Evolutionary conservation across 2,329 filamentous ascomycete species (phyloP), one percentile per base, ranked within the genome.

Genomic region (Cordyceps javanica): DNA sequence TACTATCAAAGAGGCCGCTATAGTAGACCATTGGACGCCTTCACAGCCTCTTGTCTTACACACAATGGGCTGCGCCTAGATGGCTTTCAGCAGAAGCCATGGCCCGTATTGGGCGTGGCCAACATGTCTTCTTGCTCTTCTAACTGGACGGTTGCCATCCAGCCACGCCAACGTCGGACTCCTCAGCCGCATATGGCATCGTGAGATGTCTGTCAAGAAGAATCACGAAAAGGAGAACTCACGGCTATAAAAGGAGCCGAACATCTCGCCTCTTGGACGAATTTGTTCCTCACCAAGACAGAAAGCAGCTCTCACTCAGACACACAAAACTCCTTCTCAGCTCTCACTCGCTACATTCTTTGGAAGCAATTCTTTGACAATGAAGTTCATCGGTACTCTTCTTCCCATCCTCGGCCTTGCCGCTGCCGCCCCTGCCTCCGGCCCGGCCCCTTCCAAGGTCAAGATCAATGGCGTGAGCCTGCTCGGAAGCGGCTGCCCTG

Each of bases 401-500:
- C n/a, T 57, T 26, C 55, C 44, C 36, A 21, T 26, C 49, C 14
- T 60, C 28, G 59, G 50, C 39, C 41, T 61, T 23, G 57, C 52
- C 19, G 51, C 36, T 1, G 26, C 9, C 8, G n/a, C 34, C 30
- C 23, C 57, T 26, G 36, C 60, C 11, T 38, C 19, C 28, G 42
- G 59, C 25, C 48, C 55, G 11, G 10, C 28, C 6, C 46, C 55
- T 8, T 52, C 55, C 55, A 52, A 57, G 2, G 62, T 66, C 51
- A 65, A 58, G 55, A 59, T 67, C 55, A 36, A 42, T 9, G 63
- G 61, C 39, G 25, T 67, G 28, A 64, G 59, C 34, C 60, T 65
- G 28, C 60, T 66, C 14, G 65, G 65, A 21, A 64, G 60, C 44
- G 65, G 65, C n/a, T 67, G 65, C 52, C 64, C 65, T 11, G 54